These are phyloP conservation scores for Ananas comosus DNA, from an alignment of 176 grass and related monocot species.

Conservation along the genomic window DNA sequence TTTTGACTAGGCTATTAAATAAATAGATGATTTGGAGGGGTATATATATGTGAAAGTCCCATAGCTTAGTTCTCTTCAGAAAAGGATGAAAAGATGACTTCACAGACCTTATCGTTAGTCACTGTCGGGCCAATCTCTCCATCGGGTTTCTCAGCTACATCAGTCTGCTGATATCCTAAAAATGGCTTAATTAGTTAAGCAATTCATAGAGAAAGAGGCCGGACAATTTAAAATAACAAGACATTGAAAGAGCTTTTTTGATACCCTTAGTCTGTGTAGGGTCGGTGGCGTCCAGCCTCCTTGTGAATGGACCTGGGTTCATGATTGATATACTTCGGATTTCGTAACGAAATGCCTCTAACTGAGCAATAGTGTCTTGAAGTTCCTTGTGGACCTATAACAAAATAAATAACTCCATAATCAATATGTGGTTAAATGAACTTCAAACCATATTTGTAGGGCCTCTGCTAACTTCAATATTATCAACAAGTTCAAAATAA, in stretches of 20 bases:
- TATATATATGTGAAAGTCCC: too few relatives aligned
- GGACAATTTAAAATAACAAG: background rate
- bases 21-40: too few relatives aligned
- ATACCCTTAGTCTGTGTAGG: conserved; percentile 18
- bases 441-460: too few relatives aligned
- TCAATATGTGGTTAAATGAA: too few relatives aligned
- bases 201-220: conserved; percentile 7
- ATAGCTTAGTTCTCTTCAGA: background rate
- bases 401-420: background rate
- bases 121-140: conserved; percentile 9
- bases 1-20: too few relatives aligned
- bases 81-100: conserved; percentile 9
- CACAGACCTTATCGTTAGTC: conserved; percentile 33
- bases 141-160: conserved; percentile 28
- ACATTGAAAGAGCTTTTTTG: background rate
- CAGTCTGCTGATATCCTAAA: conserved; percentile 10
- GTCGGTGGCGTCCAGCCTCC: conserved; percentile 25
- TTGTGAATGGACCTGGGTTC: conserved; percentile 43
- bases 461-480: too few relatives aligned
- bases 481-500: too few relatives aligned
- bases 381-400: conserved; percentile 81
- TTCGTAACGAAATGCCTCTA: conserved; percentile 86
- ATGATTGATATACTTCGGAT: conserved; percentile 69
- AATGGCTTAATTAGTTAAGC: conserved; percentile 14
- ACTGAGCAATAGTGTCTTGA: conserved; percentile 72